Base-by-base conservation (phyloP, 805 yeast genomes). In the Cyberlindnera bimundalis region DNA sequence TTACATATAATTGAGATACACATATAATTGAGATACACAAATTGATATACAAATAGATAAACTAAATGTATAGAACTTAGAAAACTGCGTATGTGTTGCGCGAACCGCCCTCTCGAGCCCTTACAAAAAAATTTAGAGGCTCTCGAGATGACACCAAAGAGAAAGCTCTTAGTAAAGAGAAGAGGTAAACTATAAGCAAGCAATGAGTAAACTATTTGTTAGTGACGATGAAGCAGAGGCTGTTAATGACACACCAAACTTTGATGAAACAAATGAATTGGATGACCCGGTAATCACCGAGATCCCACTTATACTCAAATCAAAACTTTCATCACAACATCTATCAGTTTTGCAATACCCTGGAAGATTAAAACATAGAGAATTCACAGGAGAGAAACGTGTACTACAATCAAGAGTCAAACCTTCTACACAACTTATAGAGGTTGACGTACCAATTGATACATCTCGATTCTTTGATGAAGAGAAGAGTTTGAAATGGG, bases 391-490 rank as follows among this genome's bases (percentile, higher is more conserved):
- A 3, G 54, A 55, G 1, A 58, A 55, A 26, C 65, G 65, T 43
- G 66, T 45, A 62, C 63, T 14, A 67, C 46, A 47, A 19, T 40
- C 80, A 0, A 62, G 82, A 30, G 59, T 84, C 44, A 91, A 89
- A 55, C 75, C 75, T 1, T 65, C 71, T 20, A 70, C 87, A 1
- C 75, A 78, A 2, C 69, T 79, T 11, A 64, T 93, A 45, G 95
- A 87, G 58, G 73, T 90, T 27, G 86, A 83, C 45, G 66, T 85
- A 6, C 95, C 96, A 12, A 63, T 87, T 37, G 83, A 83, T 39
- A 83, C 86, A 0, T 53, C 66, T 6, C 72, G 71, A 32, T 88
- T 84, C 53, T 86, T 78, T 55, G 91, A 89, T 57, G 70, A 65
- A 30, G 64, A 71, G 11, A 81, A 80, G 52, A 71, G 82, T 6